Conservation (phyloP, 768 basidiomycete genomes). For the Solioccasus polychromus region DNA sequence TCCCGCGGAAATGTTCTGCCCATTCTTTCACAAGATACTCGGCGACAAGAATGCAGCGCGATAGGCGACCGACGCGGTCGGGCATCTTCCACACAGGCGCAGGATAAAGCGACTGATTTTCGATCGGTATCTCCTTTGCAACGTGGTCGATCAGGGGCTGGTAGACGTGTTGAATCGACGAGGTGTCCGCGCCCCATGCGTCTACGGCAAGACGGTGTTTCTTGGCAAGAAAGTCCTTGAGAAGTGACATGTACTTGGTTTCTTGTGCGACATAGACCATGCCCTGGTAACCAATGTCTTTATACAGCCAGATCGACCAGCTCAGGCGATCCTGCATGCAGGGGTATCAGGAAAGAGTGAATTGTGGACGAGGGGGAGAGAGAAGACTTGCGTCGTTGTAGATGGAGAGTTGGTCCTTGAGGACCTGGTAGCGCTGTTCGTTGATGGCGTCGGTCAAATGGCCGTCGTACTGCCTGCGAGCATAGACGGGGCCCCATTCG, state of each 20-base stretch:
- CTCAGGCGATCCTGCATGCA: slow-evolving; percentile 53
- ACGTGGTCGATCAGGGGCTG: slow-evolving; percentile 64
- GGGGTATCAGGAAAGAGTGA: neutral
- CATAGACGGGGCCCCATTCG: slow-evolving; percentile 84
- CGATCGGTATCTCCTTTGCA: slow-evolving; percentile 48
- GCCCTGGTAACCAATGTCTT: slow-evolving; percentile 83
- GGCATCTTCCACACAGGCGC: slow-evolving; percentile 60
- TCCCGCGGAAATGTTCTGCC: slow-evolving; percentile 66
- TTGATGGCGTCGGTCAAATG: slow-evolving; percentile 65
- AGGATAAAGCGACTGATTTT: slow-evolving; percentile 58
- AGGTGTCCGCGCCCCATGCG: slow-evolving; percentile 73
- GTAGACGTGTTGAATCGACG: slow-evolving; percentile 54
- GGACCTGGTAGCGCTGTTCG: slow-evolving; percentile 56
- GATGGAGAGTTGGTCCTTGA: slow-evolving; percentile 70
- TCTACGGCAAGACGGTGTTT: slow-evolving; percentile 78
- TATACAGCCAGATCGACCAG: slow-evolving; percentile 90
- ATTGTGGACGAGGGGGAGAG: neutral
- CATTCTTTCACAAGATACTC: slow-evolving; percentile 74
- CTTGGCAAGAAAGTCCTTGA: slow-evolving; percentile 68
- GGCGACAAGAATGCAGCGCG: slow-evolving; percentile 64
- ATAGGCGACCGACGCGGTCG: slow-evolving; percentile 52
- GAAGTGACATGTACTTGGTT: slow-evolving; percentile 68
- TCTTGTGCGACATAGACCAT: slow-evolving; percentile 73
- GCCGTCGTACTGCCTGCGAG: slow-evolving; percentile 57
- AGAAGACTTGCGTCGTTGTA: slow-evolving; percentile 44